Evolutionary conservation across 495 filamentous ascomycete species (phyloP).

Genomic region (Evansstolkia leycettana): DNA sequence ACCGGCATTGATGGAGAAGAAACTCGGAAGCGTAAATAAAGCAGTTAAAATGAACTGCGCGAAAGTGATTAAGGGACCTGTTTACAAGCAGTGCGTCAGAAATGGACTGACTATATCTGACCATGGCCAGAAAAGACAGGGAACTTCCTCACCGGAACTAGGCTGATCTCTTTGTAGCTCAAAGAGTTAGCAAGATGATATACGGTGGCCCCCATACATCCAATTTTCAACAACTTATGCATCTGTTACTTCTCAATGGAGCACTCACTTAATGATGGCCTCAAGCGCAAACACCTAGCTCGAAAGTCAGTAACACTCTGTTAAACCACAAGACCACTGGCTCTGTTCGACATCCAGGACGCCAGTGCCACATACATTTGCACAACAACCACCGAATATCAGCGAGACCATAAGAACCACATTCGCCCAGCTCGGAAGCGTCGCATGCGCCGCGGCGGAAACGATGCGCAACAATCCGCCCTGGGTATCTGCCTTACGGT

Average conservation of each 20-base stretch:
- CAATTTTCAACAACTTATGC: too few relatives aligned
- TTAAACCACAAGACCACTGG: too few relatives aligned
- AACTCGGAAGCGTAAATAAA: slow-evolving; percentile 50
- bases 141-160: slow-evolving; percentile 19
- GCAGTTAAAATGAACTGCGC: slow-evolving; percentile 85
- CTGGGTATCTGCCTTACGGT: not conserved
- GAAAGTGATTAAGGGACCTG: slow-evolving; percentile 87
- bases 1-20: slow-evolving; percentile 56
- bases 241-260: too few relatives aligned
- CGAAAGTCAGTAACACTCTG: slow-evolving; percentile 12
- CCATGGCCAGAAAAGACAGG: not conserved
- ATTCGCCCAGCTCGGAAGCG: slow-evolving; percentile 55
- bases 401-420: slow-evolving; percentile 63
- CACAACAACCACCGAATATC: slow-evolving; percentile 96
- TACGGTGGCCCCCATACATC: slow-evolving; percentile 29
- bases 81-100: slow-evolving; percentile 2
- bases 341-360: too few relatives aligned
- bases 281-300: slow-evolving; percentile 80
- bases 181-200: slow-evolving; percentile 9
- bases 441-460: slow-evolving; percentile 30
- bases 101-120: slow-evolving; percentile 1
- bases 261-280: slow-evolving; percentile 78
- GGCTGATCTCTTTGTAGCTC: slow-evolving; percentile 19
- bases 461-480: slow-evolving; percentile 12
- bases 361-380: slow-evolving; percentile 54